Evolutionary conservation across 176 grass and related monocot genomes (phyloP).

Genomic region (Hyparrhenia diplandra): DNA sequence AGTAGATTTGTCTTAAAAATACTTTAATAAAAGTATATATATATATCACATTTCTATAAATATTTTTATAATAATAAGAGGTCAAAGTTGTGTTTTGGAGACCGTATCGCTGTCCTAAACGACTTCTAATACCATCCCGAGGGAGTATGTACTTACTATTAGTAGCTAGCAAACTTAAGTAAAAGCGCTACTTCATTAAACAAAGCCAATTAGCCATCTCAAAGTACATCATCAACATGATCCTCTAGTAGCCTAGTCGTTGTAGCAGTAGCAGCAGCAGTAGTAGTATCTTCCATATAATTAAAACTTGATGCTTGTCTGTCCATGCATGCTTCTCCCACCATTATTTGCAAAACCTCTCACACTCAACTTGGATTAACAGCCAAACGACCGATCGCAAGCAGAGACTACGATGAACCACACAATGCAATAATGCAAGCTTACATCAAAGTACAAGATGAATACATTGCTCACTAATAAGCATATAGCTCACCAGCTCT

Average conservation of each 20-base stretch:
- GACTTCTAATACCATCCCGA: too few relatives aligned
- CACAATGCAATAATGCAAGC: neutral
- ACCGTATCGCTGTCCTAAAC: too few relatives aligned
- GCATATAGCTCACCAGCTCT: neutral
- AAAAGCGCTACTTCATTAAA: conserved; percentile 41
- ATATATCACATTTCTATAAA: too few relatives aligned
- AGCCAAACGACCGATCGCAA: neutral
- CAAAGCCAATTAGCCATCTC: conserved; percentile 25
- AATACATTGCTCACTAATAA: neutral
- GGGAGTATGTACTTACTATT: neutral
- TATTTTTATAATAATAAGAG: too few relatives aligned
- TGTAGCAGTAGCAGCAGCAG: neutral
- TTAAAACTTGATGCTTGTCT: neutral
- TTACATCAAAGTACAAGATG: conserved; percentile 1
- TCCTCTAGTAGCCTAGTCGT: neutral
- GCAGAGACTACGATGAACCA: neutral
- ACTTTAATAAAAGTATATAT: too few relatives aligned
- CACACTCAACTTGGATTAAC: conserved; percentile 26
- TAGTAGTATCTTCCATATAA: conserved; percentile 12
- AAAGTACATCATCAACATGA: conserved; percentile 31
- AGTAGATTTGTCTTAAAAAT: too few relatives aligned
- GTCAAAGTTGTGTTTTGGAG: too few relatives aligned
- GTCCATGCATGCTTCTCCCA: neutral
- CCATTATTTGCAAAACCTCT: conserved; percentile 32
- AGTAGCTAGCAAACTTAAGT: conserved; percentile 11